Evolutionary conservation across 768 basidiomycete genomes (phyloP), one percentile per base, ranked within the genome.

Genomic region (Artomyces pyxidatus): DNA sequence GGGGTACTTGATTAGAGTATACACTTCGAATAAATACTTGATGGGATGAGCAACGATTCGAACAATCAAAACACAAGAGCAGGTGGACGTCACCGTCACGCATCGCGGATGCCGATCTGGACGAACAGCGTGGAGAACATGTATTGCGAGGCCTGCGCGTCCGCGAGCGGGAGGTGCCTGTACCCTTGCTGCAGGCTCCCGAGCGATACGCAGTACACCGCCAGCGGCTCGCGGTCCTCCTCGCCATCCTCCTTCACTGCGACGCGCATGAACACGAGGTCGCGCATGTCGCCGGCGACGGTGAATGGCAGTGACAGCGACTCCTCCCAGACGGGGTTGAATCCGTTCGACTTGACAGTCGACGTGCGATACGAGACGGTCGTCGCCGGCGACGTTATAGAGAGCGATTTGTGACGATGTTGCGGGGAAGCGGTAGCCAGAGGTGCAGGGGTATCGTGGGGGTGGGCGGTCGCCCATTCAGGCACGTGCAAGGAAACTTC

Each of bases 81-180:
- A 16, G 17, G 28, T 9, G 19, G 19, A 17, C 19, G 5, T 14
- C 22, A 38, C 17, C 38, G 14, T 61, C 48, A 65, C 0, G 50
- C 63, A 25, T 71, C 66, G 3, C 65, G 60, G 30, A 90, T 64
- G 16, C 73, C 66, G 40, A 84, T 76, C 48, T 77, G 68, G 19
- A 95, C 83, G 59, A 97, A 96, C 16, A 98, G 71, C n/a, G 93
- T 93, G 21, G 93, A 90, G 66, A 94, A 97, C 43, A 97, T 71
- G 60, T 85, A 88, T 60, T 93, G 91, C 32, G 86, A 85, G 38
- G 90, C 78, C 61, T 93, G 85, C 2, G 77, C 68, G 64, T 98
- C 95, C 59, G 92, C 88, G 29, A 98, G 68, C 0, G 95, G 92
- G 5, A 98, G 65, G 65, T 98, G 88, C 7, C 89, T 81, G 62